Percentiles rank a stretch among this genome's conserved stretches.
These are phyloP conservation scores for Ceratocystis papillata DNA, from an alignment of 2,329 filamentous ascomycete genomes.

Conservation along the genomic window DNA sequence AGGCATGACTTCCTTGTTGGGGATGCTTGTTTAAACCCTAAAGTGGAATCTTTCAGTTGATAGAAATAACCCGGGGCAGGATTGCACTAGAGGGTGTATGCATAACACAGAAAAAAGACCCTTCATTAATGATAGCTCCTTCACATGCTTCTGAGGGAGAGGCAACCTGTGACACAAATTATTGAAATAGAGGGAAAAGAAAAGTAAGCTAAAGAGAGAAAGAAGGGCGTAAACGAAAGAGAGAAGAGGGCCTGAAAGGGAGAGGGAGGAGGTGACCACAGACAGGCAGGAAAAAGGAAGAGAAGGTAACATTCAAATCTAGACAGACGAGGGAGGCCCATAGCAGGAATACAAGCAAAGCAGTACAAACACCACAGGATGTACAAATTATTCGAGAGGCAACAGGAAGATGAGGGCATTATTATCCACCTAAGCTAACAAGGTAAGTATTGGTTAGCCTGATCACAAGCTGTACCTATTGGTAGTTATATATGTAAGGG, in stretches of 20 bases:
- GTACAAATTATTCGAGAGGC: not conserved
- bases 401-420: too few relatives aligned
- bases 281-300: not conserved
- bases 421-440: too few relatives aligned
- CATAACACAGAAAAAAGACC: not conserved
- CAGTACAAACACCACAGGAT: not conserved
- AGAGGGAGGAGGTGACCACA: not conserved
- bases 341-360: not conserved
- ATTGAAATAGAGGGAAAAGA: too few relatives aligned
- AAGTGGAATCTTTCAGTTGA: not conserved
- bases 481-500: too few relatives aligned
- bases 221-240: not conserved
- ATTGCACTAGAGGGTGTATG: not conserved
- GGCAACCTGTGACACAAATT: not conserved
- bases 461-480: too few relatives aligned
- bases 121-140: not conserved
- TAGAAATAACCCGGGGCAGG: not conserved
- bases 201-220: too few relatives aligned
- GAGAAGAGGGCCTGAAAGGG: not conserved
- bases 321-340: not conserved
- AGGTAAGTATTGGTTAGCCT: too few relatives aligned
- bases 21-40: not conserved
- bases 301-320: not conserved
- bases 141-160: not conserved
- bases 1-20: not conserved